Base-by-base conservation (phyloP, 1,284 basidiomycete species). In the Afroboletus lepidellus region DNA sequence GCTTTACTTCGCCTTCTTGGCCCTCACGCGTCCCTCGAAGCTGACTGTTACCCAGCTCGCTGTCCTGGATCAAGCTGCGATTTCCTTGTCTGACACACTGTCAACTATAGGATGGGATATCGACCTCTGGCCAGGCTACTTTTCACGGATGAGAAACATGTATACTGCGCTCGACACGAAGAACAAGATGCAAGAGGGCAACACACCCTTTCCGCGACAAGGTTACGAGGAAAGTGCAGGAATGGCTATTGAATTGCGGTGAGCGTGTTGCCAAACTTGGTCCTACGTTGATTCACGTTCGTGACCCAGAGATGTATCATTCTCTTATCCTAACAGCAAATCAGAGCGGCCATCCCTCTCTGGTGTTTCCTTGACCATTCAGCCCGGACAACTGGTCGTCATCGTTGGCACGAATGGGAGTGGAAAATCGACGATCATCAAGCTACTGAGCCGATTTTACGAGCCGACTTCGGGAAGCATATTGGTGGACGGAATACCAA, bases 341-440 rank as follows among this genome's bases (percentile, higher is more conserved):
- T 70, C 69, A 11, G 72, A 61, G 6, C 66, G 62, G 1, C 58
- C 62, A 7, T 77, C 77, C 1, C 60, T 81, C n/a, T 60, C 57
- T 1, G 56, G 66, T 6, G 62, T 80, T 3, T 76, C 74, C 0
- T 66, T 82, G 21, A 64, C 53, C 3, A 76, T 82, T 48, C 66
- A 70, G 25, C 63, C 76, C 1, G 79, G 79, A 9, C 70, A 75
- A 33, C 72, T 78, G 2, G 74, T 77, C 0, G 74, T 81, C 18
- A 69, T 97, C 53, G 92, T 95, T 29, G 93, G 93, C 15, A 71
- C 87, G 0, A 94, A 91, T 0, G 94, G 93, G 0, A 90, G 82
- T 18, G 94, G 94, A 48, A 97, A 96, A 71, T 92, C 90, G 18
- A 96, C 93, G 4, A 76, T 94, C 57, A 85, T 90, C 0, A 75